phyloP scores from a whole-genome alignment of 2,329 filamentous ascomycete genomes.

The Aspergillus quadricinctus region DNA sequence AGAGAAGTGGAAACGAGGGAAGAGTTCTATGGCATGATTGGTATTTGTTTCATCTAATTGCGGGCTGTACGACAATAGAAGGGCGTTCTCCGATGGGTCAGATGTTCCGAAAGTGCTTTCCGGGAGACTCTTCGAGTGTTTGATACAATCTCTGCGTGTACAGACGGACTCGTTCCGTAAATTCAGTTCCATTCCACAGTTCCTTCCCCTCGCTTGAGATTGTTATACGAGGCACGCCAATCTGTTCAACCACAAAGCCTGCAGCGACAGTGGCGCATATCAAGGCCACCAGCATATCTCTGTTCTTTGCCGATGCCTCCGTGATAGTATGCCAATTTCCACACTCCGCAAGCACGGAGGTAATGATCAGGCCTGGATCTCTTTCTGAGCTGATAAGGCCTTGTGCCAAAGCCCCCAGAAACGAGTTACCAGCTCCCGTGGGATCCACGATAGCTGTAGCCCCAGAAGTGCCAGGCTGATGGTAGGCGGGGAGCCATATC shows the following conservation, averaged over 20 bases:
- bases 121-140: conserved; percentile 36
- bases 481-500: conserved; percentile 76
- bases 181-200: conserved; percentile 43
- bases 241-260: conserved; percentile 91
- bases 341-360: conserved; percentile 42
- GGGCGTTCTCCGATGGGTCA: conserved; percentile 33
- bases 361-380: conserved; percentile 26
- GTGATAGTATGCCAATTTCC: conserved; percentile 48
- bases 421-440: conserved; percentile 90
- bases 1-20: conserved; percentile 11
- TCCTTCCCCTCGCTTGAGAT: conserved; percentile 29
- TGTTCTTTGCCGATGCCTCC: conserved; percentile 45
- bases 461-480: conserved; percentile 40
- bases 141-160: conserved; percentile 41
- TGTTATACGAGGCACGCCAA: conserved; percentile 64
- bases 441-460: conserved; percentile 68
- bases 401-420: conserved; percentile 62
- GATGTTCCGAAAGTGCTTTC: conserved; percentile 34
- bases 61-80: conserved; percentile 38
- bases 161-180: conserved; percentile 42
- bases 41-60: conserved; percentile 31
- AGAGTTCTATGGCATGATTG: conserved; percentile 22
- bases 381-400: conserved; percentile 47
- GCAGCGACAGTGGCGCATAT: conserved; percentile 77
- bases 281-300: conserved; percentile 60